Conservation (phyloP, 1,284 basidiomycete species). For the Papiliotrema terrestris region DNA sequence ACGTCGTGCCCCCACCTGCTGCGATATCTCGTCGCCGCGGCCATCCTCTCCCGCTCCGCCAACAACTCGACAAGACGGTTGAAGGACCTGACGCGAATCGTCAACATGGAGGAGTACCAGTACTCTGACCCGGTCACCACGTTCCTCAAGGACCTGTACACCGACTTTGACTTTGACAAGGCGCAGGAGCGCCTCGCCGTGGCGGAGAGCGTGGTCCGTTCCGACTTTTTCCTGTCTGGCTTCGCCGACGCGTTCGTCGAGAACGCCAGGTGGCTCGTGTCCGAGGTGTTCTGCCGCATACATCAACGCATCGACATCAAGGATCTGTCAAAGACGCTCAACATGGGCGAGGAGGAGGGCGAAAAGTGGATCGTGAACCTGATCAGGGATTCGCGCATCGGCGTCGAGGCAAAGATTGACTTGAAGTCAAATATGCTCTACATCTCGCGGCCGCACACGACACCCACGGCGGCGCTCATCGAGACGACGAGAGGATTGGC, state of each 20-base stretch:
- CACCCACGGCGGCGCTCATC: conserved; percentile 91
- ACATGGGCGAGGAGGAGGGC: conserved; percentile 86
- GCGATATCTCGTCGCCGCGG: conserved; percentile 88
- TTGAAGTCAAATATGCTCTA: conserved; percentile 95
- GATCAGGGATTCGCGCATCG: conserved; percentile 93
- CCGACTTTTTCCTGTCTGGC: conserved; percentile 91
- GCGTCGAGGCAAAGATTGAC: conserved; percentile 94
- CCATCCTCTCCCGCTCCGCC: conserved; percentile 81
- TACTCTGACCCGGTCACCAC: conserved; percentile 89
- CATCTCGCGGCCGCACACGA: conserved; percentile 83
- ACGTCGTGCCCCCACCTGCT: conserved; percentile 93
- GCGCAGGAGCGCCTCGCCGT: conserved; percentile 77
- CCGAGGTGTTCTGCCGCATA: conserved; percentile 95
- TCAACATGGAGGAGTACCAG: conserved; percentile 91
- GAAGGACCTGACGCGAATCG: conserved; percentile 81
- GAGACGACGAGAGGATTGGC: conserved; percentile 92
- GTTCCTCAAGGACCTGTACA: conserved; percentile 89
- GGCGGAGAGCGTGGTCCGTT: conserved; percentile 77
- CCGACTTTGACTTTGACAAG: conserved; percentile 86
- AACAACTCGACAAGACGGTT: conserved; percentile 60
- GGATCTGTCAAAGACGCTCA: conserved; percentile 90
- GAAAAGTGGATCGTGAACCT: conserved; percentile 99
- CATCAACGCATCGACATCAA: conserved; percentile 94
- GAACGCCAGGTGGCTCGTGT: conserved; percentile 90
- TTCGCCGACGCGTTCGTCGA: conserved; percentile 92